phyloP scores from a whole-genome alignment of 2,329 filamentous ascomycete genomes.

The Coleophoma cylindrospora region DNA sequence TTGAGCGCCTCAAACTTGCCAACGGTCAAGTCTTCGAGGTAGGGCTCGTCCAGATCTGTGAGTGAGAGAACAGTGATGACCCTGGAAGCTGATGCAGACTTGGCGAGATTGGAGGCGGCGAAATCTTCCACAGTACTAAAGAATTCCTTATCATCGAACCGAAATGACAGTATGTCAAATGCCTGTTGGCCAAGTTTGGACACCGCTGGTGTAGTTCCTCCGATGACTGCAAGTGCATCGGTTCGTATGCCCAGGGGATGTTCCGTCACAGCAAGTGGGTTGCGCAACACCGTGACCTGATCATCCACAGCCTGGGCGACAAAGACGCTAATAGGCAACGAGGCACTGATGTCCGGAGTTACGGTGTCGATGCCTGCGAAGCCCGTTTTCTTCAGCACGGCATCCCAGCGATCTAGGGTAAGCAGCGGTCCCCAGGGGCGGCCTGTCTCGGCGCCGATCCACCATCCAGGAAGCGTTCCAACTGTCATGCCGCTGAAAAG shows the following conservation, averaged over 20 bases:
- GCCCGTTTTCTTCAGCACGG: slow-evolving; percentile 14
- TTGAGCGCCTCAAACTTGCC: slow-evolving; percentile 3
- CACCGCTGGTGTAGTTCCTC: slow-evolving; percentile 11
- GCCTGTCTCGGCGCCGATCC: slow-evolving; percentile 4
- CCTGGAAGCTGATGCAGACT: slow-evolving; percentile 1
- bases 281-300: slow-evolving; percentile 18
- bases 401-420: not conserved
- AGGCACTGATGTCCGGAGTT: slow-evolving; percentile 5
- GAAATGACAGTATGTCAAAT: no score
- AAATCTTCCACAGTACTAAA: not conserved
- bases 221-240: slow-evolving; percentile 11
- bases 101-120: not conserved
- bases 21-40: slow-evolving; percentile 13
- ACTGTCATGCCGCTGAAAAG: not conserved
- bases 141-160: not conserved
- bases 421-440: slow-evolving; percentile 5
- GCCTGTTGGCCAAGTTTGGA: slow-evolving; percentile 2
- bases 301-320: slow-evolving; percentile 29
- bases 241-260: not conserved
- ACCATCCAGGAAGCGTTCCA: slow-evolving; percentile 8
- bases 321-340: slow-evolving; percentile 19
- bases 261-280: slow-evolving; percentile 15
- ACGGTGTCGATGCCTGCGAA: slow-evolving; percentile 24
- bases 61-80: slow-evolving; percentile 12
- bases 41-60: slow-evolving; percentile 25